A percentile compares a stretch with the other conserved stretches of the same genome.
Conservation (phyloP, 2,329 filamentous ascomycete genomes). For the Penicillium fuscoglaucum region DNA sequence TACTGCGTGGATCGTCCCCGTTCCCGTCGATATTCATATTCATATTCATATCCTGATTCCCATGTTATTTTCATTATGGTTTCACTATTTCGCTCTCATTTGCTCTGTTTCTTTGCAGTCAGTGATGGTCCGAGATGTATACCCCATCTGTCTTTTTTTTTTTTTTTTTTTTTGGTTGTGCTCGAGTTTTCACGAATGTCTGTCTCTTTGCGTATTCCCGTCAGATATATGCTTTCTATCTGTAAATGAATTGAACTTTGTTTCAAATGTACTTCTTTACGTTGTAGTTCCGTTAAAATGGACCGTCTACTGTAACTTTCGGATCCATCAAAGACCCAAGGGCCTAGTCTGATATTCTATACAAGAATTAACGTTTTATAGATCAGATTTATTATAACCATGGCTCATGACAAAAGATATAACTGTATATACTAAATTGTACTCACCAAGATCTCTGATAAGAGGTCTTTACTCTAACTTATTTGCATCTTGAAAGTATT, state of each 20-base stretch:
- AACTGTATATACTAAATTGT: too few species aligned
- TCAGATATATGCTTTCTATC: conserved; percentile 4
- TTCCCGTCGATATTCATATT: conserved; percentile 6
- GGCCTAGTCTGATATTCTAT: too few species aligned
- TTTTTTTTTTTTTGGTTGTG: too few species aligned
- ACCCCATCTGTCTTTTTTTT: conserved; percentile 20
- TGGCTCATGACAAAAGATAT: too few species aligned
- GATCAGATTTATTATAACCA: too few species aligned
- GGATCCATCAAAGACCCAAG: too few species aligned
- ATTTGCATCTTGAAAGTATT: too few species aligned
- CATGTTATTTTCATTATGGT: conserved; percentile 9
- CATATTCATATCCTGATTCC: conserved; percentile 12
- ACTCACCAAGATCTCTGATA: too few species aligned
- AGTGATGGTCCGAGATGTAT: conserved; percentile 25
- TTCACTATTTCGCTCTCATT: neutral
- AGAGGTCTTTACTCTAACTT: too few species aligned
- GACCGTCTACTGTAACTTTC: too few species aligned
- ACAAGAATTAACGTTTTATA: too few species aligned
- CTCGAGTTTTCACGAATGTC: neutral
- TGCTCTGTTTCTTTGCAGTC: conserved; percentile 13
- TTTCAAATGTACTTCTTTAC: neutral
- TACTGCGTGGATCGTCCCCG: neutral
- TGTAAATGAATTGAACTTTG: conserved; percentile 10
- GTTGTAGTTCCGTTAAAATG: neutral
- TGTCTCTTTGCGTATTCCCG: conserved; percentile 5